These are phyloP conservation scores for Trichoderma sp. DNA, from an alignment of 2,329 filamentous ascomycete genomes.

Conservation along the genomic window DNA sequence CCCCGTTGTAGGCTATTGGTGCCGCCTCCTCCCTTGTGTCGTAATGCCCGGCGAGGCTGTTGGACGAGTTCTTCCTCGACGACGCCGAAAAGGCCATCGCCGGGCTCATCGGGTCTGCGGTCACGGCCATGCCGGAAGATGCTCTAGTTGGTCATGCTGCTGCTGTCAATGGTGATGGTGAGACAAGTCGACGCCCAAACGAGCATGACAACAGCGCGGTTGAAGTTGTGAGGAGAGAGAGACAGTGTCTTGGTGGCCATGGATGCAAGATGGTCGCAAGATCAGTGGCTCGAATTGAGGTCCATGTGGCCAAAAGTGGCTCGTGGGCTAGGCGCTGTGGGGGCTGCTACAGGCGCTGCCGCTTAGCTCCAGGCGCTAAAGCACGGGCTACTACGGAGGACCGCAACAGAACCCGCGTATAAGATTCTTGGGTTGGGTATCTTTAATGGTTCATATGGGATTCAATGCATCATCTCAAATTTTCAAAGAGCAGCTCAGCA, in stretches of 20 bases:
- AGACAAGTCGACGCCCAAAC: background rate
- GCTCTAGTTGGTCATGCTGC: slow-evolving; percentile 10
- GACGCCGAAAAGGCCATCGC: slow-evolving; percentile 21
- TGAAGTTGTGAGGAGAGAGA: background rate
- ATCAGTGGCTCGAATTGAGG: background rate
- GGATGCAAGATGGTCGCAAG: background rate
- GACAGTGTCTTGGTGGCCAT: background rate
- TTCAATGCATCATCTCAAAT: background rate
- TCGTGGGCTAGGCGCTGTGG: background rate
- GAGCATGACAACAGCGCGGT: background rate
- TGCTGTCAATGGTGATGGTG: background rate
- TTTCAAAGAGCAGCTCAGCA: background rate
- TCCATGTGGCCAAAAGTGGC: slow-evolving; percentile 16
- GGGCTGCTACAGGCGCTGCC: background rate
- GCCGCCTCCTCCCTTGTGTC: background rate
- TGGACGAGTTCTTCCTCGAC: slow-evolving; percentile 2
- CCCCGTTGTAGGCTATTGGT: background rate
- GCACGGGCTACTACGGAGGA: background rate
- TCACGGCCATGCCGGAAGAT: slow-evolving; percentile 26
- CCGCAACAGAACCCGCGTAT: too few species aligned
- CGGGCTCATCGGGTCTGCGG: slow-evolving; percentile 26
- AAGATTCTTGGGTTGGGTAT: too few species aligned
- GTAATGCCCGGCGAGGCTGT: background rate
- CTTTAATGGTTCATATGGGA: background rate
- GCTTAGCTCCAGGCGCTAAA: background rate